phyloP scores from a whole-genome alignment of 306 rosid species.

The Cyamopsis tetragonoloba region DNA sequence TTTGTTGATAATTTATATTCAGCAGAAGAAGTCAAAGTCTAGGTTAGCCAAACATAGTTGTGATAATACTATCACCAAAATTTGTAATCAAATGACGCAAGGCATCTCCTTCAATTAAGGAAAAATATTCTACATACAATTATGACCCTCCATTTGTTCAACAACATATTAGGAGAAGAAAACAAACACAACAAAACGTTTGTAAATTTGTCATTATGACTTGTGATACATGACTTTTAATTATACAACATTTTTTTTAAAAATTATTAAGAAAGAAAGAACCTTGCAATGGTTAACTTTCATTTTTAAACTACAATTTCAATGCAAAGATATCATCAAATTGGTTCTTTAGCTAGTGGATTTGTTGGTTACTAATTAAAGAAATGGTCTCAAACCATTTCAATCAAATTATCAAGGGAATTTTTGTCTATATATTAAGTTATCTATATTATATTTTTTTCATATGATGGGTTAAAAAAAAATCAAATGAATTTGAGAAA shows the following conservation, averaged over 20 bases:
- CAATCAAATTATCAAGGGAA: not conserved
- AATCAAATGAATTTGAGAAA: constrained; percentile 13
- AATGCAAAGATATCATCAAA: not conserved
- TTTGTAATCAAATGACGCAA: constrained; percentile 28
- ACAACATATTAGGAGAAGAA: constrained; percentile 2
- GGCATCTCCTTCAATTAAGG: constrained; percentile 33
- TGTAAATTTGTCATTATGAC: constrained; percentile 19
- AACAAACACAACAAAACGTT: not conserved
- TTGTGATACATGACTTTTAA: constrained; percentile 6
- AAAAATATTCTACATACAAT: constrained; percentile 24
- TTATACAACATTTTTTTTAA: too few relatives aligned
- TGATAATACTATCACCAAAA: not conserved
- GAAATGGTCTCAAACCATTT: not conserved
- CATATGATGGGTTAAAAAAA: constrained; percentile 1
- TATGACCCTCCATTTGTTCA: constrained; percentile 20
- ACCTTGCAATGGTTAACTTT: constrained; percentile 10
- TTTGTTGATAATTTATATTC: not conserved
- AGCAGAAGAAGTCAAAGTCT: constrained; percentile 28
- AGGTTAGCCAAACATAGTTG: constrained; percentile 24
- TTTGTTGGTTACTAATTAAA: not conserved
- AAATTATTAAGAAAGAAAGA: not conserved
- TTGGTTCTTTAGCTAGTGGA: not conserved
- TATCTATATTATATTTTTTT: not conserved
- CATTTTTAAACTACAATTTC: constrained; percentile 11
- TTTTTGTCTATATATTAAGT: not conserved